phyloP scores from a whole-genome alignment of 805 yeast genomes.

The Schwanniomyces pseudopolymorphus region DNA sequence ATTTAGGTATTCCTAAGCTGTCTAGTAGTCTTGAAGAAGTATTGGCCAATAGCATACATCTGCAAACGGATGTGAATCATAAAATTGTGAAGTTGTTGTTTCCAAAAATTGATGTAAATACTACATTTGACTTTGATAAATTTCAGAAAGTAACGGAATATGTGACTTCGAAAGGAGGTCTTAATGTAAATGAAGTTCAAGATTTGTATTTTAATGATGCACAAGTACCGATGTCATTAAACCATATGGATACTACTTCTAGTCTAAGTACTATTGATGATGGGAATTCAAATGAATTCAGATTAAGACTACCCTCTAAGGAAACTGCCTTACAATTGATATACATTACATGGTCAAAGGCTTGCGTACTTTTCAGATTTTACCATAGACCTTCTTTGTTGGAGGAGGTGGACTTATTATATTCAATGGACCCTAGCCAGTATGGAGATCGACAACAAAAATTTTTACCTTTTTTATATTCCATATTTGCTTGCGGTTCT shows the following conservation, averaged over 20 bases:
- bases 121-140: slow-evolving; percentile 33
- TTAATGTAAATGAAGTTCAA: slow-evolving; percentile 24
- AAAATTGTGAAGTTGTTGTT: slow-evolving; percentile 33
- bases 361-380: slow-evolving; percentile 81
- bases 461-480: slow-evolving; percentile 76
- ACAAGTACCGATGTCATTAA: slow-evolving; percentile 1
- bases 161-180: slow-evolving; percentile 16
- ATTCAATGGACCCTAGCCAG: slow-evolving; percentile 70
- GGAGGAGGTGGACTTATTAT: slow-evolving; percentile 70
- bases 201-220: slow-evolving; percentile 23
- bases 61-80: slow-evolving; percentile 28
- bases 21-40: slow-evolving; percentile 14
- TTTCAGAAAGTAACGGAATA: slow-evolving; percentile 26
- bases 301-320: slow-evolving; percentile 71
- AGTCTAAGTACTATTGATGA: slow-evolving; percentile 24
- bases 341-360: slow-evolving; percentile 78
- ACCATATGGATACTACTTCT: slow-evolving; percentile 1
- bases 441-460: slow-evolving; percentile 72
- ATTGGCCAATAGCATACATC: background rate
- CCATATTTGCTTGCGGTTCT: slow-evolving; percentile 88
- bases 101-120: slow-evolving; percentile 34
- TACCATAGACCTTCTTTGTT: slow-evolving; percentile 82
- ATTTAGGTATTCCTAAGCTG: slow-evolving; percentile 24
- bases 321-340: slow-evolving; percentile 69
- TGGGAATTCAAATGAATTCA: slow-evolving; percentile 45